phyloP scores from a whole-genome alignment of 768 basidiomycete genomes.

The Phlebiopsis gigantea region DNA sequence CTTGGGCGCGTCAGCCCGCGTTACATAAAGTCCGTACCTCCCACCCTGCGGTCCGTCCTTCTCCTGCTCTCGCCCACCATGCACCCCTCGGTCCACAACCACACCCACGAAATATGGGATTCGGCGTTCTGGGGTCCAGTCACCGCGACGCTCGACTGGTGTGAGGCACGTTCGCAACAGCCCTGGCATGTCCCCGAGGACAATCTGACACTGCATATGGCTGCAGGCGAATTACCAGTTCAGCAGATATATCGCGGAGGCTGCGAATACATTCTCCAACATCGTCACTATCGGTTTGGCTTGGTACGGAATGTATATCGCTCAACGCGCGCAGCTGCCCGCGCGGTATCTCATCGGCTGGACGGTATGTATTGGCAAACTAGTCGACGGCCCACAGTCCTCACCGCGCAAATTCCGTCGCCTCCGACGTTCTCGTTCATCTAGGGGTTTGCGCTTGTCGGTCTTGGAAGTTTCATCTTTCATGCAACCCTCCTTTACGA shows the following conservation, averaged over 20 bases:
- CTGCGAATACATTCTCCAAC: constrained; percentile 70
- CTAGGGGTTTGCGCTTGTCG: constrained; percentile 69
- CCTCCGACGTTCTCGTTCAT: too few species aligned
- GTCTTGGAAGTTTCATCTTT: constrained; percentile 74
- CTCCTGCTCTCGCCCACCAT: constrained; percentile 7
- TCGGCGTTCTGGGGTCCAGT: constrained; percentile 50
- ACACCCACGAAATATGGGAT: constrained; percentile 4
- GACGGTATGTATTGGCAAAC: constrained; percentile 23
- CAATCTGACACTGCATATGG: constrained; percentile 4
- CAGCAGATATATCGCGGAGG: constrained; percentile 72
- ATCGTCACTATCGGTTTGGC: constrained; percentile 33
- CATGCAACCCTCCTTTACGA: constrained; percentile 72
- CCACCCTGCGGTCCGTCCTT: not conserved
- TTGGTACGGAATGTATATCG: constrained; percentile 38
- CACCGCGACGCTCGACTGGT: constrained; percentile 72
- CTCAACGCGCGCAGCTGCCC: constrained; percentile 27
- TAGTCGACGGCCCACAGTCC: too few species aligned
- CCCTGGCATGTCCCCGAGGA: not conserved
- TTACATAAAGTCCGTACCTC: not conserved
- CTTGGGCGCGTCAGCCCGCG: not conserved
- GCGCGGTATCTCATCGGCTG: constrained; percentile 32
- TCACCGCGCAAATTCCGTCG: not conserved
- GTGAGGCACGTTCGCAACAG: constrained; percentile 48
- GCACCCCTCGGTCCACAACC: constrained; percentile 5
- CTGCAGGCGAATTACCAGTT: constrained; percentile 71